A percentile compares a stretch with the other conserved stretches of the same genome.
phyloP scores from a whole-genome alignment of 805 yeast species.

The Wickerhamomyces tratensis region DNA sequence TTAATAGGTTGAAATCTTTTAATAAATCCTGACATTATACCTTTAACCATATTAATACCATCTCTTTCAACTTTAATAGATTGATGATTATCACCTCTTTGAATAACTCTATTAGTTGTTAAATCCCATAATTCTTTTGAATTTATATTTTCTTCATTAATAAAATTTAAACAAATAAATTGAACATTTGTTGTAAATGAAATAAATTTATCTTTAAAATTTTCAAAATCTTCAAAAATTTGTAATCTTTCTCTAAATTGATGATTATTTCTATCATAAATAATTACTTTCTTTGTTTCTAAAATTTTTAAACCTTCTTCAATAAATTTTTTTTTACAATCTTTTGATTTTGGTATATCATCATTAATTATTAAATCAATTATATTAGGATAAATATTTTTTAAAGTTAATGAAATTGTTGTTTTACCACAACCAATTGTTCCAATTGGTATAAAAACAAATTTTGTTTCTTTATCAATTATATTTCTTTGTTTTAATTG shows the following conservation, averaged over 20 bases:
- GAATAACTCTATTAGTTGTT: constrained; percentile 49
- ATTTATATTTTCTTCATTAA: constrained; percentile 23
- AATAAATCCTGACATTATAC: constrained; percentile 68
- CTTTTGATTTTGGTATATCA: constrained; percentile 38
- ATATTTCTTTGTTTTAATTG: constrained; percentile 24
- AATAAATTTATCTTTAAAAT: constrained; percentile 33
- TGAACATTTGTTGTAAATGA: constrained; percentile 35
- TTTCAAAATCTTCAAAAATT: constrained; percentile 42
- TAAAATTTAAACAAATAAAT: constrained; percentile 62
- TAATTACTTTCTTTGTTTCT: constrained; percentile 36
- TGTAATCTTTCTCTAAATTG: constrained; percentile 58
- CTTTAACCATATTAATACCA: constrained; percentile 39
- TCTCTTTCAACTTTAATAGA: constrained; percentile 48
- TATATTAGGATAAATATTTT: constrained; percentile 35
- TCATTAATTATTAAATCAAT: constrained; percentile 85
- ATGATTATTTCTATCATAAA: constrained; percentile 82
- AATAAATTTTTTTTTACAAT: constrained; percentile 39
- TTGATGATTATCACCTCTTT: constrained; percentile 85
- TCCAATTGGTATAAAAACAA: constrained; percentile 72
- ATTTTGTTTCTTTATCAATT: constrained; percentile 32
- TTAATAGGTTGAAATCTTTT: constrained; percentile 57
- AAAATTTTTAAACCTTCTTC: constrained; percentile 33
- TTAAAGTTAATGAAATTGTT: constrained; percentile 58
- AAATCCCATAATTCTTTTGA: constrained; percentile 32
- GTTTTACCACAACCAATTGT: constrained; percentile 96